These are phyloP conservation scores for Chaetothyriales sp. DNA, from an alignment of 2,329 filamentous ascomycete species.

Conservation along the genomic window DNA sequence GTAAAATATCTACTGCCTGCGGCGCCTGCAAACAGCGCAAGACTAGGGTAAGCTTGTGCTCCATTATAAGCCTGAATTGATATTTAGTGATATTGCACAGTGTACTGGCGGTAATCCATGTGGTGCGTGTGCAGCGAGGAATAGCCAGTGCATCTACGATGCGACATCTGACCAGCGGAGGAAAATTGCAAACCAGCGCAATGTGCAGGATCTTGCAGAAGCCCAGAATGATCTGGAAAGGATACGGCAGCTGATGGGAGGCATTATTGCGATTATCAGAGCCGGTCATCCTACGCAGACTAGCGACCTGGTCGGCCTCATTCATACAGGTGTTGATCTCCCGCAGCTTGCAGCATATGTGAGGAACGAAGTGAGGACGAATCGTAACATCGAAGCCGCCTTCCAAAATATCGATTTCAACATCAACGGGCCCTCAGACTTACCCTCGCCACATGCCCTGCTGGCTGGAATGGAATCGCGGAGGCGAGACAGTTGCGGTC, in stretches of 20 bases:
- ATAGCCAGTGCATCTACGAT: constrained; percentile 14
- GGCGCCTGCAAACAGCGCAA: constrained; percentile 17
- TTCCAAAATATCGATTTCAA: constrained; percentile 13
- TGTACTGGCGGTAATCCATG: constrained; percentile 15
- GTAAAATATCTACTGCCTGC: constrained; percentile 18
- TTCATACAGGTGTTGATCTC: constrained; percentile 13
- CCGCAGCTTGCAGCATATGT: constrained; percentile 16
- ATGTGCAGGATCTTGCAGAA: constrained; percentile 14
- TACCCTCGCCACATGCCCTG: constrained; percentile 9
- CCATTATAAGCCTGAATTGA: not conserved
- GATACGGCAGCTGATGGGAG: constrained; percentile 13
- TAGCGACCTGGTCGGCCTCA: constrained; percentile 10
- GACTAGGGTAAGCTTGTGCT: constrained; percentile 10
- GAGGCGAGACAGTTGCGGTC: not conserved
- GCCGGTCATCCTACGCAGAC: constrained; percentile 9
- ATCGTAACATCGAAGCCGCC: constrained; percentile 10
- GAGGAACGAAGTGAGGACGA: constrained; percentile 14
- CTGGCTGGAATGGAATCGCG: not conserved
- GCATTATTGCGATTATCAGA: constrained; percentile 15
- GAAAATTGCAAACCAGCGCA: constrained; percentile 16
- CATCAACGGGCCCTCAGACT: constrained; percentile 11
- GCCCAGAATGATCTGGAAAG: constrained; percentile 11
- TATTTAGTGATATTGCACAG: constrained; percentile 4
- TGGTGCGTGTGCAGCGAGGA: constrained; percentile 13
- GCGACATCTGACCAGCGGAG: constrained; percentile 15